A percentile compares a stretch with the other conserved stretches of the same genome.
These are phyloP conservation scores for Cyanidium caldarium DNA, from an alignment of 23 red algal genomes.

Conservation along the genomic window DNA sequence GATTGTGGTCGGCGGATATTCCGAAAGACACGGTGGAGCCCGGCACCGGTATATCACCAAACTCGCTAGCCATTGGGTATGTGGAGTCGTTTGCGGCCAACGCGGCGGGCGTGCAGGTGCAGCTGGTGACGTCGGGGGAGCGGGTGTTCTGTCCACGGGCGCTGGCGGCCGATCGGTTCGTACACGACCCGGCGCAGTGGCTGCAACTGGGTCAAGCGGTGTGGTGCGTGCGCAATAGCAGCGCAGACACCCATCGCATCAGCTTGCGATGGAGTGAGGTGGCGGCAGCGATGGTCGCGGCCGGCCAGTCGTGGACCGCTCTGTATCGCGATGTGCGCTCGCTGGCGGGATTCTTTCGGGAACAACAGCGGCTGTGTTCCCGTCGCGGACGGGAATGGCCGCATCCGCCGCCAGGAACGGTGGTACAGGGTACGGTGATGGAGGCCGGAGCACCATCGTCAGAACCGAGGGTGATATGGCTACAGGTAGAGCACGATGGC, in stretches of 20 bases:
- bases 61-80: background rate
- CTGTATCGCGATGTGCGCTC: background rate
- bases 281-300: background rate
- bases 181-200: background rate
- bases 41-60: background rate
- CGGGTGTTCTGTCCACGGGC: background rate
- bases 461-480: too few relatives aligned
- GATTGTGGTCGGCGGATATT: too few relatives aligned
- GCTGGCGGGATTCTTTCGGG: background rate
- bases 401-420: too few relatives aligned
- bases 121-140: background rate
- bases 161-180: background rate
- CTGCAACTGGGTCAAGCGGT: background rate
- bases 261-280: slow-evolving; percentile 1
- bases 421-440: too few relatives aligned
- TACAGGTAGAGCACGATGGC: too few relatives aligned
- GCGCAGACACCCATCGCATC: too few relatives aligned
- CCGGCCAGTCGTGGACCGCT: background rate
- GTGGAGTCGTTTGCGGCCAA: background rate
- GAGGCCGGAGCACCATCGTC: too few relatives aligned
- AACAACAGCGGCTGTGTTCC: background rate
- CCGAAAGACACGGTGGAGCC: background rate
- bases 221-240: background rate
- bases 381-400: too few relatives aligned
- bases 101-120: background rate